A percentile compares a stretch with the other conserved stretches of the same genome.
Evolutionary conservation across 345 rosid species (phyloP).

Genomic region (Microcos paniculata): DNA sequence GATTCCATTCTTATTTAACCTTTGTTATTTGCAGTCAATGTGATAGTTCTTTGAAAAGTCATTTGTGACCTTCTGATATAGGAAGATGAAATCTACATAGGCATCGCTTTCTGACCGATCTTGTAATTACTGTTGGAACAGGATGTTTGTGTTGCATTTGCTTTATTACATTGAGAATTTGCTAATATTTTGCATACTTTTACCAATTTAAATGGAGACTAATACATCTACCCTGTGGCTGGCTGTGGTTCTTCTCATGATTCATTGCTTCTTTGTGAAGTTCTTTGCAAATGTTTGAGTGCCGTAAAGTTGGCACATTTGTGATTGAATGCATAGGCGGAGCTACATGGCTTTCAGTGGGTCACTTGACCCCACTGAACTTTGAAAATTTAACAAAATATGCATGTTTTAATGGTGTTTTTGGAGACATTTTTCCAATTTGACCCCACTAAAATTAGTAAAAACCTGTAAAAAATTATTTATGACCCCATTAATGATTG

Average conservation of each 20-base stretch:
- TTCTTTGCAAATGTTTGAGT: background rate
- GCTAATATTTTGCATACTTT: background rate
- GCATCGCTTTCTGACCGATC: background rate
- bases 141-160: background rate
- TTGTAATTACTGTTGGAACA: background rate
- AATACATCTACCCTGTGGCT: background rate
- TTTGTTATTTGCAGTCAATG: background rate
- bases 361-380: too few relatives aligned
- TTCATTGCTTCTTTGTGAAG: background rate
- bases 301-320: constrained; percentile 1
- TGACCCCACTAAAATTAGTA: too few relatives aligned
- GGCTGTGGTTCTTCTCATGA: background rate
- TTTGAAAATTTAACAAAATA: too few relatives aligned
- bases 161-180: background rate
- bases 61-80: background rate
- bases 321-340: too few relatives aligned
- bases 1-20: background rate
- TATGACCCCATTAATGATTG: too few relatives aligned
- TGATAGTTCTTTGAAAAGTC: background rate
- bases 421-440: too few relatives aligned
- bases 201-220: background rate
- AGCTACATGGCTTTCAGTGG: too few relatives aligned
- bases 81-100: background rate
- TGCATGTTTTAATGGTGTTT: too few relatives aligned
- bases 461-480: too few relatives aligned